Evolutionary conservation across 495 filamentous ascomycete genomes (phyloP), one percentile per base, ranked within the genome.

Genomic region (Cercophora sp.): DNA sequence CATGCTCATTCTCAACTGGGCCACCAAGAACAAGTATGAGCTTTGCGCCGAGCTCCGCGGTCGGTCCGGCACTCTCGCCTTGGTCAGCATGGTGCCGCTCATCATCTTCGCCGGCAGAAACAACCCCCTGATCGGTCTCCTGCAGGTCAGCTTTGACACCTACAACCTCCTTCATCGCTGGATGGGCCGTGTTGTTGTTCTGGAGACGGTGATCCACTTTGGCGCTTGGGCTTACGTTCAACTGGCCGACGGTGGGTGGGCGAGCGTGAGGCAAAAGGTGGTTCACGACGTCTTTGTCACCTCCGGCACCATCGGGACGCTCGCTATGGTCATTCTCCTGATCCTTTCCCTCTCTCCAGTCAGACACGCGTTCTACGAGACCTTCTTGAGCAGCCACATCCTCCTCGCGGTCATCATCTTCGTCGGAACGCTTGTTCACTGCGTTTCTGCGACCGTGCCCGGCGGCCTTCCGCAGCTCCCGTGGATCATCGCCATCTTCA

Each of bases 91-190:
- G 85, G 79, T 96, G n/a, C 89, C 90, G 5, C 78, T 96, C 18
- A 80, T 98, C 56, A 73, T 97, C 48, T 80, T 96, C 52, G 92
- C 91, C 13, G 84, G 89, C 18, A 85, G 92, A 58, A 97, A 97
- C 73, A 97, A 96, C 65, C 89, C 89, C 13, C 72, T 96, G n/a
- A 96, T 96, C 55, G 65, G 74, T 5, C 67, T 95, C 11, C 75
- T 96, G 57, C 83, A 82, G 23, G 83, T 97, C 69, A 92, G 88
- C 66, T 98, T 96, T 70, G 94, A 98, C 71, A 96, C 91, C 0
- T 96, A 90, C 77, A 97, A 96, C 67, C 75, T 96, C 23, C 70
- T 97, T 24, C 93, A 98, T 67, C 85, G 93, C 31, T 98, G 93
- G 92, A 84, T 97, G 48, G 93, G 92, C 19, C 86, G 93, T 16